Base-by-base conservation (phyloP, 2,329 filamentous ascomycete species). In the Aspergillus novoparasiticus region DNA sequence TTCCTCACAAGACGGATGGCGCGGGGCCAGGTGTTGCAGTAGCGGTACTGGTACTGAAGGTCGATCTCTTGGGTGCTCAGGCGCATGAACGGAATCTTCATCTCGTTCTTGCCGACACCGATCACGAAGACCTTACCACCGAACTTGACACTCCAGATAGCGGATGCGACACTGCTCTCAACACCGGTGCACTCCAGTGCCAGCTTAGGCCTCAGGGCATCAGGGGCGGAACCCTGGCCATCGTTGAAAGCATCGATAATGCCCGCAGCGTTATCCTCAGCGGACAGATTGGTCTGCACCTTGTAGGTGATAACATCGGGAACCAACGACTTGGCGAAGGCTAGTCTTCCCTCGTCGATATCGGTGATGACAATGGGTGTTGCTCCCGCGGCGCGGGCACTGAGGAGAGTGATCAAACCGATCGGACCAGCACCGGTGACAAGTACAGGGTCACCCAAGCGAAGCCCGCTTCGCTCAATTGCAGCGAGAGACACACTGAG, bases 71-170 rank as follows among this genome's bases (percentile, higher is more conserved):
- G 87, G 6, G 94, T 94, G 72, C 90, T 94, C 62, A 94, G 86
- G 58, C 93, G 84, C 94, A 97, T 97, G 79, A 98, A 98, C 32
- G 94, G 94, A 67, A 98, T 90, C 79, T 87, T 93, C 83, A 98
- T 95, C 83, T 97, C 92, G 77, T 95, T 94, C 85, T 91, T 94
- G 69, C 94, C 95, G 3, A 98, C 94, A 46, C 94, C 94, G 69
- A 97, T 96, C 67, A 98, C 90, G 75, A 98, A 98, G 59, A 98
- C 94, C 81, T 96, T 97, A 72, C 95, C 94, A 68, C 94, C 95
- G 73, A 98, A 98, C 81, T 94, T 96, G 76, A 91, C 87, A 11
- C 92, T 89, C 86, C 94, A 95, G 76, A 97, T 94, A 59, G 93
- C 93, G 32, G 91, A 85, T 6, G 88, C 87, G 73, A 98, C 91